Evolutionary conservation across 768 basidiomycete genomes (phyloP).

Genomic region (Phaeotremella fagi): DNA sequence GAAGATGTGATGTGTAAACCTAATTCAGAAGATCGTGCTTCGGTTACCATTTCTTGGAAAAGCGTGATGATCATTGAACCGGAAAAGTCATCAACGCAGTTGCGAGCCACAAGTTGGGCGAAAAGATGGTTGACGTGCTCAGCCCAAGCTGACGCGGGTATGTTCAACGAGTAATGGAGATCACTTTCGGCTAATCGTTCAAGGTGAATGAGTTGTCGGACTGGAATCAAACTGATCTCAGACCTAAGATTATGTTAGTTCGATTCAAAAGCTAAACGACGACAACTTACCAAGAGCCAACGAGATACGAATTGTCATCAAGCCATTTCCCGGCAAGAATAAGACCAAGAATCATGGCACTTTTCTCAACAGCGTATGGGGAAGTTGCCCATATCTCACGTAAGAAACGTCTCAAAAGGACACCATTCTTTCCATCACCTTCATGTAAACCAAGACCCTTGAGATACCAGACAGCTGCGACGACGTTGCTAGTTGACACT

Average conservation of each 20-base stretch:
- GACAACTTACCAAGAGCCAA: conserved; percentile 36
- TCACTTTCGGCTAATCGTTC: conserved; percentile 22
- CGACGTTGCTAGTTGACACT: conserved; percentile 16
- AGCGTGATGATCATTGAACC: conserved; percentile 9
- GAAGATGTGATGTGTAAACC: background rate
- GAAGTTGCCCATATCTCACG: conserved; percentile 7
- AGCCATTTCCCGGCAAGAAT: conserved; percentile 45
- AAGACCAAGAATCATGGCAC: conserved; percentile 35
- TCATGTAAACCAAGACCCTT: conserved; percentile 36
- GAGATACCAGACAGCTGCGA: conserved; percentile 35
- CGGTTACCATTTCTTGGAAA: conserved; percentile 21
- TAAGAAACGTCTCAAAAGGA: conserved; percentile 14
- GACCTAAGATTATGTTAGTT: too few species aligned
- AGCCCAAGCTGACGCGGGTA: conserved; percentile 26
- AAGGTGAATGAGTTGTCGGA: conserved; percentile 20
- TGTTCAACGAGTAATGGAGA: conserved; percentile 29
- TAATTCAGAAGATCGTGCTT: conserved; percentile 22
- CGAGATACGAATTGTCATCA: conserved; percentile 45
- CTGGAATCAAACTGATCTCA: conserved; percentile 30
- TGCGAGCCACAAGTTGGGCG: conserved; percentile 6
- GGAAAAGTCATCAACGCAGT: conserved; percentile 8
- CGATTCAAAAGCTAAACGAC: too few species aligned
- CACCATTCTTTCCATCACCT: conserved; percentile 31
- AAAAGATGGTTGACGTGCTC: conserved; percentile 27
- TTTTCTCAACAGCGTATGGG: conserved; percentile 21